Base-by-base conservation (phyloP, 371 early-diverging fungal species). In the Rhizopus stolonifer region DNA sequence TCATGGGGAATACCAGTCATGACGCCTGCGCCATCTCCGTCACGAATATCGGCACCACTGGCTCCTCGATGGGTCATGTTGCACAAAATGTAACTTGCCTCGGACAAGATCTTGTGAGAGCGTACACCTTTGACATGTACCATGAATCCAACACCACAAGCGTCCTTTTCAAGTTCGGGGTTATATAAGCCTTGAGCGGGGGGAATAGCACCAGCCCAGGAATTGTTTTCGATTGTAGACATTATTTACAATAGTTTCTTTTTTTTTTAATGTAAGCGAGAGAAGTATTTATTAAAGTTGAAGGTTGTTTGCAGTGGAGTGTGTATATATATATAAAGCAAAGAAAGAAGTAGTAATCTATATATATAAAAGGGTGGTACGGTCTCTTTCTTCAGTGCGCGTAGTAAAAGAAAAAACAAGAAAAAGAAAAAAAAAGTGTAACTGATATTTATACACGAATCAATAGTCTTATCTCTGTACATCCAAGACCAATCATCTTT, bases 11-110 rank as follows among this genome's bases (percentile, higher is more conserved):
- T 93, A 23, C 85, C 82, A 8, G 90, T 82, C 95, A 98, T 96
- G 51, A 96, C 90, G 55, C 92, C 93, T 11, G 90, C 90, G 45
- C 93, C 92, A 69, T 92, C 91, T 63, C 92, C 92, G 60, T 92
- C 92, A 29, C 89, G 79, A 48, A 82, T 84, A 69, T 95, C 95
- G 34, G 95, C 92, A 54, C 95, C 94, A 26, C 87, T 88, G 31
- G 92, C 90, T 65, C 98, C 98, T 61, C 98, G 87, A 74, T 97
- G 98, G 47, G 94, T 93, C 98, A 97, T 95, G 75, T 95, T 95
- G 79, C 94, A 94, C 23, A 97, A 87, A 59, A 98, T 82, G 65
- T 76, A 69, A 56, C 84, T 80, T 11, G 96, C 95, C 72, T 96
- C 91, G 48, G 79, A 83, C 42, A 96, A 79, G 49, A 96, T 89